Base-by-base conservation (phyloP, 139 green algal species). In the Pseudopediastrum boryanum region DNA sequence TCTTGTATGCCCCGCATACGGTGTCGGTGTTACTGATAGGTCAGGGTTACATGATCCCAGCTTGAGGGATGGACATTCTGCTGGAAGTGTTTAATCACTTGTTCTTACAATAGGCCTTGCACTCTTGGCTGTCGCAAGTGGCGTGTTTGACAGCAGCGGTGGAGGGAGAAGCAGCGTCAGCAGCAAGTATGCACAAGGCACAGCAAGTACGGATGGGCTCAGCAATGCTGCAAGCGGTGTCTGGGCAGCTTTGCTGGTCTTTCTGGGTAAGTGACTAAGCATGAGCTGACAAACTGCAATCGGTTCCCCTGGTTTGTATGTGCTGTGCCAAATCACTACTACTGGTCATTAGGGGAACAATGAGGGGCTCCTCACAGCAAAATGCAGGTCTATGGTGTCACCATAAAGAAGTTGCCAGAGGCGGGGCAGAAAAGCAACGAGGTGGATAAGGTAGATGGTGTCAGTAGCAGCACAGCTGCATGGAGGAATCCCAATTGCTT, bases 1-100 rank as follows among this genome's bases (percentile, higher is more conserved):
- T 90, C 33, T 61, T 94, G 13, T 94, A 91, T 70, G 85, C 75
- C 0, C 90, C 90, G 2, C 83, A 87, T 35, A 93, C 90, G 27
- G 59, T 94, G 13, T 88, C 84, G 2, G 79, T 83, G 21, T 75
- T 93, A n/a, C 27, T 89, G 2, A 36, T 85, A 33, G 89, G 89
- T 92, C 66, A 43, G 80, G 23, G 23, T 10, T n/a, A 3, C 41
- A 36, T 59, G n/a, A 42, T 19, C 13, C 4, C 5, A 41, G 41
- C 36, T 50, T 29, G 4, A 56, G 10, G 51, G 51, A 1, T 35
- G 31, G 35, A 41, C 12, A 29, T 52, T 36, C 75, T 68, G 44
- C 62, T 70, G 9, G 33, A 54, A 29, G 56, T 46, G 10, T 33
- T 42, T 68, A 41, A 16, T 4, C 36, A 51, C 5, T 85, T 29